These are phyloP conservation scores for Saccharomyces eubayanus DNA, from an alignment of 805 yeast species.

Conservation along the genomic window DNA sequence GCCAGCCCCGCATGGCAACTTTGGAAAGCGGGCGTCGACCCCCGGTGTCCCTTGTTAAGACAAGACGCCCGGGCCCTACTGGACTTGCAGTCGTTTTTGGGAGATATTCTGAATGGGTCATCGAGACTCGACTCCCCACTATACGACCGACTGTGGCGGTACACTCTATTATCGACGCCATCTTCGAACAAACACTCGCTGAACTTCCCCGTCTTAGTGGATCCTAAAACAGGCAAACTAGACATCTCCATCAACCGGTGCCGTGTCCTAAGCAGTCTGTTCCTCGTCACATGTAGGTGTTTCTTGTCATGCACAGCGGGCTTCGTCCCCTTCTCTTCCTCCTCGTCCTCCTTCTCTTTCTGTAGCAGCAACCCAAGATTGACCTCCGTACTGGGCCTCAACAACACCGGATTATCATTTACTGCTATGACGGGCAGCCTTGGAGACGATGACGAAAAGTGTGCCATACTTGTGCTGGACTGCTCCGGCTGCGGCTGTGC, in stretches of 20 bases:
- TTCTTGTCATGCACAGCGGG: background rate
- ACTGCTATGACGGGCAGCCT: background rate
- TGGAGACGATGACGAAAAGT: background rate
- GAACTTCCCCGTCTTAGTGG: slow-evolving; percentile 5
- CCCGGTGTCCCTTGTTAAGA: background rate
- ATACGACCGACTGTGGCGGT: background rate
- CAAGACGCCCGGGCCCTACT: background rate
- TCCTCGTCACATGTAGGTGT: background rate
- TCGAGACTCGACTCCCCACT: background rate
- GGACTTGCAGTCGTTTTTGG: background rate
- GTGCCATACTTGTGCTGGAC: background rate
- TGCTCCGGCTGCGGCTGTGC: background rate
- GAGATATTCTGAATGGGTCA: background rate
- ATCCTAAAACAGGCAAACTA: background rate
- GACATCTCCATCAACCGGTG: background rate
- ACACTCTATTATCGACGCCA: background rate
- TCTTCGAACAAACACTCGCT: slow-evolving; percentile 7
- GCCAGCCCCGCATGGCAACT: background rate
- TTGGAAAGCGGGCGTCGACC: background rate
- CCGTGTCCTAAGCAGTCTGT: background rate
- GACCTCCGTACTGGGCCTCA: background rate
- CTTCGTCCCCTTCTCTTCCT: background rate
- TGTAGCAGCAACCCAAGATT: background rate
- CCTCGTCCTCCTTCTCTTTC: background rate
- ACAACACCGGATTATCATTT: background rate